Evolutionary conservation across 176 grass and related monocot genomes (phyloP), one percentile per base, ranked within the genome.

Genomic region (Thalia dealbata): DNA sequence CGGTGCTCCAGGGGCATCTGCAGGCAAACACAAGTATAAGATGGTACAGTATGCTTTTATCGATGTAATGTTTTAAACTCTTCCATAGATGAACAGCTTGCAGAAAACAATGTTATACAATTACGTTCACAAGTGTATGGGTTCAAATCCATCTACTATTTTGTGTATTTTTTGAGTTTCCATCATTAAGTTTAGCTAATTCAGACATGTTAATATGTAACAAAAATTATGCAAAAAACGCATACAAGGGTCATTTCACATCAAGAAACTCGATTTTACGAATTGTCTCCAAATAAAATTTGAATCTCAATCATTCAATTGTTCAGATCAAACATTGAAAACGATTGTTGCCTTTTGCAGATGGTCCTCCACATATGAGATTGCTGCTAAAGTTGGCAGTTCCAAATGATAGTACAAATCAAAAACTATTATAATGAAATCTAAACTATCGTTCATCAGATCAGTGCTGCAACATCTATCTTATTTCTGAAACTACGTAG

Each of bases 1-100:
- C 23, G 95, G 95, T 70, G 85, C 90, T 67, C 88, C 90, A 83
- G 90, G 88, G 71, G 73, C 68, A 85, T 95, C 95, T 99, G 83
- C 44, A 88, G 24, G 55, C 25, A 50, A 50, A 72, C 4, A 24
- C 61, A 25, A 42, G 27, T 30, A 30, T 18, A 30, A 52, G 14
- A 19, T 43, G 3, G 67, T 72, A 61, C 11, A 32, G 24, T 69
- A 46, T 50, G 67, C 42, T 61, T 66, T 30, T 27, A 42, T 54
- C 16, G 15, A 52, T 52, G 11, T 54, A n/a, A 67, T 52, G 41
- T 43, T 60, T 42, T 74, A 41, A 21, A 74, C 30, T 24, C 13
- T 48, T 48, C 45, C 14, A 13, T 18, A 35, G 10, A 66, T 16
- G 29, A 38, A 30, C 10, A 38, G 3, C 45, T 48, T 48, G 45